Evolutionary conservation across 352 stramenopile genomes (phyloP).

Genomic region (Paralagenidium karlingii): DNA sequence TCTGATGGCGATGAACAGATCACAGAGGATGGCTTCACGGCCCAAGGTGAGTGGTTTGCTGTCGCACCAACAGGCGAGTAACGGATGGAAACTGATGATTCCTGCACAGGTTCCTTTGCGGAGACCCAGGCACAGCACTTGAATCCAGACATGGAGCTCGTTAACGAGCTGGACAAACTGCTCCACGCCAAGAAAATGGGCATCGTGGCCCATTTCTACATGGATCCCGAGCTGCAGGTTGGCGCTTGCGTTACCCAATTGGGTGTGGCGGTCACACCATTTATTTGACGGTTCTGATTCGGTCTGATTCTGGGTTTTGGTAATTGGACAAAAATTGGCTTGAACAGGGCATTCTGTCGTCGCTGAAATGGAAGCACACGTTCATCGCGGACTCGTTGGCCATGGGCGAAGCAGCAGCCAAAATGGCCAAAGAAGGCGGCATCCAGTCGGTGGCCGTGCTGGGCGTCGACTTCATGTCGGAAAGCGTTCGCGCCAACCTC

Average conservation of each 20-base stretch:
- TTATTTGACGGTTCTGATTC: background rate
- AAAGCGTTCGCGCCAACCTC: constrained; percentile 90
- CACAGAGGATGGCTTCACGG: constrained; percentile 51
- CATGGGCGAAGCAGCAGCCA: constrained; percentile 94
- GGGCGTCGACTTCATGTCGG: constrained; percentile 97
- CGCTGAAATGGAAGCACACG: constrained; percentile 82
- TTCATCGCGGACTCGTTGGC: constrained; percentile 94
- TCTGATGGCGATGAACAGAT: constrained; percentile 20
- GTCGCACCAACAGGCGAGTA: no score
- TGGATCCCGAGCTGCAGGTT: constrained; percentile 95
- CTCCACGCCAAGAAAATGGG: constrained; percentile 90
- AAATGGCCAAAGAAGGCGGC: constrained; percentile 88
- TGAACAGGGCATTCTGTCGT: constrained; percentile 53
- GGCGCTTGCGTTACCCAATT: constrained; percentile 18
- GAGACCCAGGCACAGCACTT: constrained; percentile 83
- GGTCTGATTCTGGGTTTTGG: background rate
- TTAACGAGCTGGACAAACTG: constrained; percentile 76
- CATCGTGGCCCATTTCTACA: constrained; percentile 97
- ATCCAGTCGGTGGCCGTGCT: constrained; percentile 89
- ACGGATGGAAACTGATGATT: constrained; percentile 3
- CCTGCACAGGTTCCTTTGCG: constrained; percentile 56
- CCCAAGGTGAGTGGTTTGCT: no score
- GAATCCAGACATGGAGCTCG: constrained; percentile 69
- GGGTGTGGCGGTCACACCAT: background rate
- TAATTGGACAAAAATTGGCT: no score